Base-by-base conservation (phyloP, 2,329 filamentous ascomycete genomes). In the Neophaeococcomyces aloes region DNA sequence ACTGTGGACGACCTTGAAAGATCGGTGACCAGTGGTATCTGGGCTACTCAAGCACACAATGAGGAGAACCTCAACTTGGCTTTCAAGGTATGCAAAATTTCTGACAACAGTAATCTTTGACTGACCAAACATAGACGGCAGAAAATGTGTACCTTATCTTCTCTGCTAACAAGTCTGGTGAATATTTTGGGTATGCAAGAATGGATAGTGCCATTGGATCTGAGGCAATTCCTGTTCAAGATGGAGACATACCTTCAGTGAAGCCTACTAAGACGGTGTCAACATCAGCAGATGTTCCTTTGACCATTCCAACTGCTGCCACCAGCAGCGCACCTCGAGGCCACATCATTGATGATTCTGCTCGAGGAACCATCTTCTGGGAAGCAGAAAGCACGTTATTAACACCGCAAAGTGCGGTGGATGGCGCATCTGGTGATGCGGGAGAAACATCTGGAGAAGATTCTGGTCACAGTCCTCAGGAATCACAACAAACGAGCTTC, bases 341-440 rank as follows among this genome's bases (percentile, higher is more conserved):
- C 18, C 79, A 80, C 43, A 93, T 96, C 46, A 89, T 95, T 36
- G 86, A 94, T 56, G 89, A 96, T 59, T 88, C 85, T 3, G 83
- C 86, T 1, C 76, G 89, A n/a, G 89, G 89, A 0, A 95, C 88
- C 0, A 94, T 95, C 31, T 96, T 96, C 57, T 96, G 89, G 89
- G 89, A 96, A 61, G 81, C 81, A 5, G 81, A 89, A 38, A 63
- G 70, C 25, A 27, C 13, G 8, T n/a, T 21, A 8, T 13, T 38
- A 10, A 75, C 76, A 0, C 78, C 79, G 1, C 57, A 60, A 8
- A 66, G 67, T 14, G 58, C 56, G 8, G 58, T 58, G 4, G 59
- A 57, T 4, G 53, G 50, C 7, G 59, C 61, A 1, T 34, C 36
- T 4, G 48, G 48, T 15, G 59, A 63, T 1, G 35, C 38, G 3